phyloP scores from a whole-genome alignment of 129 eudicot species.

The Glebionis coronaria region DNA sequence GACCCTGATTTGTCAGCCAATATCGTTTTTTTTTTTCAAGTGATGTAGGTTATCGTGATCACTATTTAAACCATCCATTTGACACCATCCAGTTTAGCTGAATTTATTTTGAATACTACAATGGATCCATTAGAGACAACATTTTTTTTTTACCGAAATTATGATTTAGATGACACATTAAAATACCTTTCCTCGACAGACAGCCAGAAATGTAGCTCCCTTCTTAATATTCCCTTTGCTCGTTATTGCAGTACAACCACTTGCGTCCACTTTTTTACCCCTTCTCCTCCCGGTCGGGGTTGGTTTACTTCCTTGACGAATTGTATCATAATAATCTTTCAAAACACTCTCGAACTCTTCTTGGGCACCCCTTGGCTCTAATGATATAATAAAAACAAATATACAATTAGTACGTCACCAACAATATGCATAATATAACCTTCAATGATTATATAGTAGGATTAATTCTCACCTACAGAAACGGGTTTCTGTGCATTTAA shows the following conservation, averaged over 20 bases:
- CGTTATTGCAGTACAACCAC: constrained; percentile 17
- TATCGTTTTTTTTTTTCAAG: not conserved
- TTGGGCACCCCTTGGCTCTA: constrained; percentile 93
- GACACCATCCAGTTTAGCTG: constrained; percentile 2
- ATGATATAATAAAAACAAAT: constrained; percentile 12
- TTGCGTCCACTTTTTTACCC: constrained; percentile 52
- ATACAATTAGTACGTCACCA: constrained; percentile 9
- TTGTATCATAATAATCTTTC: constrained; percentile 65
- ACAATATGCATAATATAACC: too few relatives aligned
- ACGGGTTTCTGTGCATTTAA: too few relatives aligned
- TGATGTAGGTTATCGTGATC: not conserved
- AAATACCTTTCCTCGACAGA: constrained; percentile 95
- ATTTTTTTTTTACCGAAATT: too few relatives aligned
- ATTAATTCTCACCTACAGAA: too few relatives aligned
- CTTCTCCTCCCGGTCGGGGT: constrained; percentile 46
- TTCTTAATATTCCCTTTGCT: constrained; percentile 28
- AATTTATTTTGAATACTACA: not conserved
- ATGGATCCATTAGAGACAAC: not conserved
- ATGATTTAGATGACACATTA: not conserved
- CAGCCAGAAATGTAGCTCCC: constrained; percentile 96
- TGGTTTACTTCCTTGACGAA: constrained; percentile 40
- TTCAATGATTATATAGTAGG: too few relatives aligned
- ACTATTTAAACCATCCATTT: not conserved
- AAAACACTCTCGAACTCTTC: constrained; percentile 69
- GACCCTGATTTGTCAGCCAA: not conserved